phyloP scores from a whole-genome alignment of 1,284 basidiomycete species.

The Puccinia hordei region DNA sequence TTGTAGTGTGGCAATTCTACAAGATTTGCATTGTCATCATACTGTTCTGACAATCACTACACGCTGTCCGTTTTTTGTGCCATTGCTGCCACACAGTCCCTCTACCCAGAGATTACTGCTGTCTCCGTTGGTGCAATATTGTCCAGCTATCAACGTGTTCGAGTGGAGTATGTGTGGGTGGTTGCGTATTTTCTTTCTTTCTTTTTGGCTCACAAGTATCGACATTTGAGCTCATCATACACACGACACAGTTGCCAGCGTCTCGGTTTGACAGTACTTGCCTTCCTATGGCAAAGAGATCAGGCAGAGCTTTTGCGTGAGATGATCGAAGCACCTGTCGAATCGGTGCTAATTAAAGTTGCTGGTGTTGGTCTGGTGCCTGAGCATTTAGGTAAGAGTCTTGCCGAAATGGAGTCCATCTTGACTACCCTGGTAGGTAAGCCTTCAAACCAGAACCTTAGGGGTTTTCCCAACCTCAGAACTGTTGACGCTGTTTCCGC shows the following conservation, averaged over 20 bases:
- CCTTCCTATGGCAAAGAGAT: conserved; percentile 90
- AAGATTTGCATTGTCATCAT: not conserved
- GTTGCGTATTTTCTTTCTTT: not conserved
- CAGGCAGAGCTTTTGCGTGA: conserved; percentile 80
- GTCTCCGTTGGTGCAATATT: conserved; percentile 95
- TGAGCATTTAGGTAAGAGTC: conserved; percentile 73
- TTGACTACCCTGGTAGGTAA: conserved; percentile 71
- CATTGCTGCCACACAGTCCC: conserved; percentile 62
- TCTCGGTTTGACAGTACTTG: conserved; percentile 76
- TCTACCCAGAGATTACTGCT: conserved; percentile 80
- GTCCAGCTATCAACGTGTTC: conserved; percentile 93
- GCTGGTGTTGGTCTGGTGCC: conserved; percentile 86
- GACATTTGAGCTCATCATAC: not conserved
- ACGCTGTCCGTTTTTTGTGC: conserved; percentile 44
- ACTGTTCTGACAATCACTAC: not conserved
- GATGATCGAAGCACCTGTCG: conserved; percentile 79
- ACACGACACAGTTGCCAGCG: conserved; percentile 69
- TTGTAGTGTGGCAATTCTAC: not conserved
- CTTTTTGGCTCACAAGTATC: not conserved
- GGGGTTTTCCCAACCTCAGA: not conserved
- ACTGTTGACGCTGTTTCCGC: not conserved
- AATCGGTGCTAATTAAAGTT: conserved; percentile 89
- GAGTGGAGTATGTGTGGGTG: conserved; percentile 89
- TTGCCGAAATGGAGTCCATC: conserved; percentile 74
- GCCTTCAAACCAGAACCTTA: not conserved